Evolutionary conservation across 2,329 filamentous ascomycete species (phyloP), one percentile per base, ranked within the genome.

Genomic region (Triangularia verruculosa): DNA sequence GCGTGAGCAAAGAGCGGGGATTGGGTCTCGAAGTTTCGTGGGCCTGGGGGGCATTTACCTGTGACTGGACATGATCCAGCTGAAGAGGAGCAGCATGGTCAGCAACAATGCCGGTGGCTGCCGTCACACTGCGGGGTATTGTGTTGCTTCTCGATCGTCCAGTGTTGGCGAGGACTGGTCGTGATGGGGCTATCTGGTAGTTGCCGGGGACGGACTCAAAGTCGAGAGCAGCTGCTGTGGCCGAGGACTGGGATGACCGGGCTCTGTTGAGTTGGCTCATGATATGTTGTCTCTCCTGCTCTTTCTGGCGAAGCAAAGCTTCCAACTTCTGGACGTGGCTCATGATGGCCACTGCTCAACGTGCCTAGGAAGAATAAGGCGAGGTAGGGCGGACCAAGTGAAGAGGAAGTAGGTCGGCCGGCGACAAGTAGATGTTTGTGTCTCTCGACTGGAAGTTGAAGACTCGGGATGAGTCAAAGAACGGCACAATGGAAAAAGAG

Each of bases 61-160:
- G 64, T 52, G 55, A 30, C 4, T 54, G 51, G 51, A 28, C 7
- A 4, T 54, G 51, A 54, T 24, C 51, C 11, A 28, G 22, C 51
- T 54, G 51, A 54, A 28, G 51, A 12, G 22, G 9, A 54, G n/a
- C 25, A 24, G 22, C 17, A n/a, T 25, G 24, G n/a, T 17, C 32
- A 34, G 17, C 57, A 52, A n/a, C 24, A 39, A 13, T 30, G 39
- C 59, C 53, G 22, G 57, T 39, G n/a, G 32, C 47, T 20, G 55
- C 43, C 25, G 61, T 63, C 32, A 59, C 22, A 51, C 57, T 72
- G 63, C 69, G 73, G 65, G 72, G 70, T 57, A 74, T 71, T 30
- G 70, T 70, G 60, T 69, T 71, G 70, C 70, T 73, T 63, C 70
- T 69, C 58, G 71, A 71, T 61, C 69, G 67, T 58, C 63, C 71